Percentiles rank a stretch among this genome's conserved stretches.
These are phyloP conservation scores for Tubosaeta sp. DNA, from an alignment of 768 basidiomycete genomes.

Conservation along the genomic window DNA sequence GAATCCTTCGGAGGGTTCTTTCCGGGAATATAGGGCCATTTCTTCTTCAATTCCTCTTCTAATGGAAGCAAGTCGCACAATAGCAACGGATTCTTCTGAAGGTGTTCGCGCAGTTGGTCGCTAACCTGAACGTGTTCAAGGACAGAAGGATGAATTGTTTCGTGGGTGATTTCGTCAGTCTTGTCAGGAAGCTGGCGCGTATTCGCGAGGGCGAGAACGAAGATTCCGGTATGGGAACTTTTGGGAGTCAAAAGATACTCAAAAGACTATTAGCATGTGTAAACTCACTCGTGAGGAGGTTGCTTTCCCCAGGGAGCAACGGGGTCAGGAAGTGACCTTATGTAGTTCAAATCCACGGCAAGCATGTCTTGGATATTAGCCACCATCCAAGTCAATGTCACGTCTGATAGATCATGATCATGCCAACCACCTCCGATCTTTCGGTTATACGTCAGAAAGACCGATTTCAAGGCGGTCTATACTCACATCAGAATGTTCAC, in stretches of 20 bases:
- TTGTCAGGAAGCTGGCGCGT: conserved; percentile 46
- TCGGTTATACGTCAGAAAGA: not conserved
- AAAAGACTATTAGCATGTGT: not conserved
- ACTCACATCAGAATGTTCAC: conserved; percentile 26
- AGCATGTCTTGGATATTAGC: conserved; percentile 54
- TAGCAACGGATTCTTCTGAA: conserved; percentile 43
- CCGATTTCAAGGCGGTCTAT: not conserved
- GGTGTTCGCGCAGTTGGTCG: conserved; percentile 30
- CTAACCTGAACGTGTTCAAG: conserved; percentile 38
- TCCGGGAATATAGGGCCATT: conserved; percentile 43
- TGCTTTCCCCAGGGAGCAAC: conserved; percentile 58
- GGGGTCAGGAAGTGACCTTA: conserved; percentile 47
- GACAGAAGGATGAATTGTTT: conserved; percentile 60
- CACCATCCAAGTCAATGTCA: conserved; percentile 62
- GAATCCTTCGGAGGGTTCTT: conserved; percentile 12
- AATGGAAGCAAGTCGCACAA: conserved; percentile 43
- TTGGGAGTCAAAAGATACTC: not conserved
- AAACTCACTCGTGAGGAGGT: conserved; percentile 56
- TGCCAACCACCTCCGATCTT: conserved; percentile 70
- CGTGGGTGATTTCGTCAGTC: conserved; percentile 46
- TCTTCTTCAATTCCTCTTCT: conserved; percentile 46
- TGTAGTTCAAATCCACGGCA: conserved; percentile 52
- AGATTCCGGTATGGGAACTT: conserved; percentile 56
- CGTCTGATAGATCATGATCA: conserved; percentile 63
- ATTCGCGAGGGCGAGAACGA: conserved; percentile 39